Evolutionary conservation across 2,329 filamentous ascomycete species (phyloP).

Genomic region (Aspergillus sclerotialis): DNA sequence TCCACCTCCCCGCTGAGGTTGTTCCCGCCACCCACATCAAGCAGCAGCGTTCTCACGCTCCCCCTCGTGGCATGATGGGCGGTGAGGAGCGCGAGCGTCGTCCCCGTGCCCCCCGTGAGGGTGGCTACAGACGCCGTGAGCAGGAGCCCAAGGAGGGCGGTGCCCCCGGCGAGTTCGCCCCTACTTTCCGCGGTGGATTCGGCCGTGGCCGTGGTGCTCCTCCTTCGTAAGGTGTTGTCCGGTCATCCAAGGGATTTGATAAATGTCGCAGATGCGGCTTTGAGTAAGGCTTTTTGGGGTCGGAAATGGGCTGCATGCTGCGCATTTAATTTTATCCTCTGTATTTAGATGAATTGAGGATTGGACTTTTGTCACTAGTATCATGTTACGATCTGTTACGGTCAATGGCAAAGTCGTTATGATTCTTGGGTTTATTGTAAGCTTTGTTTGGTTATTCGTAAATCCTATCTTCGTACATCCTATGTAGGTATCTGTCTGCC

Average conservation of each 20-base stretch:
- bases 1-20: constrained; percentile 98
- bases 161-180: constrained; percentile 86
- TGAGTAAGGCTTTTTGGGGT: constrained; percentile 19
- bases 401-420: constrained; percentile 26
- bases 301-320: constrained; percentile 14
- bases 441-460: neutral
- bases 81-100: constrained; percentile 75
- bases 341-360: constrained; percentile 14
- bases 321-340: constrained; percentile 2
- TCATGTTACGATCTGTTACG: constrained; percentile 21
- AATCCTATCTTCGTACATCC: neutral
- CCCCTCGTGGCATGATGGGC: constrained; percentile 97
- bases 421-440: constrained; percentile 10
- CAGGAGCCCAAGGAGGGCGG: constrained; percentile 84
- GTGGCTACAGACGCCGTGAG: constrained; percentile 87
- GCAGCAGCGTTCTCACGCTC: constrained; percentile 97
- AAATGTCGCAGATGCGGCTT: constrained; percentile 19
- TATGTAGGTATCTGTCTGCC: neutral
- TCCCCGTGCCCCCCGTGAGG: constrained; percentile 72
- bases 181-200: constrained; percentile 85
- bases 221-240: constrained; percentile 41
- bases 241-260: constrained; percentile 25
- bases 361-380: constrained; percentile 17
- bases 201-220: constrained; percentile 79
- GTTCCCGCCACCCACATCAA: constrained; percentile 99